Evolutionary conservation across 2,329 filamentous ascomycete genomes (phyloP), one percentile per base, ranked within the genome.

Genomic region (Metarhizium rileyi): DNA sequence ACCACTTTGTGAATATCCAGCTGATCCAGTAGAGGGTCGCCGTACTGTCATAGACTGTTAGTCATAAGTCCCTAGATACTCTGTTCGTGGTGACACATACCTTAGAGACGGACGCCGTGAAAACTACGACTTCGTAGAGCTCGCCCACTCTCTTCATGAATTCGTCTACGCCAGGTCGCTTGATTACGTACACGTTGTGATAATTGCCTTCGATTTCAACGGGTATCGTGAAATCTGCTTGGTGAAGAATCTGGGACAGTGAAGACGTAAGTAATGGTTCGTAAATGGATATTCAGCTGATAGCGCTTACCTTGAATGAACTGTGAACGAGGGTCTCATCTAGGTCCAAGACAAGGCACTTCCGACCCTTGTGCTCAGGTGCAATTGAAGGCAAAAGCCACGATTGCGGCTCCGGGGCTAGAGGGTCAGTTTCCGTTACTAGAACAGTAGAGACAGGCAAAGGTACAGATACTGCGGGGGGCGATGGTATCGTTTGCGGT

Each of bases 111-210:
- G 93, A 98, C 48, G 93, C 93, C 38, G 93, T 98, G 66, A 98
- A 98, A 43, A 98, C 91, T 25, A 98, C 93, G 45, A 98, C 91
- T 71, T 98, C 93, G 62, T 97, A 98, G 46, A 98, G 76, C 70
- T 98, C 93, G 46, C 93, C 93, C 33, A 98, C 90, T 52, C 93
- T 78, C 75, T 97, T 97, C 89, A 98, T 96, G 69, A 98, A 98
- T 56, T 94, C 85, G 64, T 98, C 93, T 20, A 98, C 93, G 48
- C 93, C 93, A n/a, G 93, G 93, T 61, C 93, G 83, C 73, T 98
- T 98, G 67, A 98, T 98, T 56, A 98, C 93, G 65, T 98, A 98
- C 49, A 98, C 94, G 62, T 98, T 98, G 71, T 98, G 93, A 65
- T 94, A 97, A 67, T 95, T 94, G 50, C 93, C 93, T 72, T 98